Percentiles rank a stretch among this genome's conserved stretches.
Conservation (phyloP, 225 moss, liverwort and hornwort species). For the Physcomitrium patens region DNA sequence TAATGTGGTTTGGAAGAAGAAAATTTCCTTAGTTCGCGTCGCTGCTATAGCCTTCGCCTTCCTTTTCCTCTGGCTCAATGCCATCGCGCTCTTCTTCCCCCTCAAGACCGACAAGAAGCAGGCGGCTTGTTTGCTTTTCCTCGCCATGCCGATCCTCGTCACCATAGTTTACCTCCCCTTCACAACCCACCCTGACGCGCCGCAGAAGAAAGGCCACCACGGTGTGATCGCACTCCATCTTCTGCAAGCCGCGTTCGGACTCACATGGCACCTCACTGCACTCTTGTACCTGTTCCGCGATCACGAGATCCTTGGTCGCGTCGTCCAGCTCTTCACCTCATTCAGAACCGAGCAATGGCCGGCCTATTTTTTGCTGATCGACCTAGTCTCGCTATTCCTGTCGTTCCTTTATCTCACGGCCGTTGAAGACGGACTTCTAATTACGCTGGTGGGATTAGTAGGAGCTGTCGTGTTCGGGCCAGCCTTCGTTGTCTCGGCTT, state of each 20-base stretch:
- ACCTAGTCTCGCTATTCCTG: constrained; percentile 43
- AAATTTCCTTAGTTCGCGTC: constrained; percentile 45
- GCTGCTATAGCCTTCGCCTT: constrained; percentile 50
- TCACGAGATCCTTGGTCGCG: constrained; percentile 38
- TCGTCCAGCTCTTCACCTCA: constrained; percentile 33
- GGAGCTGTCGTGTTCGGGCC: constrained; percentile 51
- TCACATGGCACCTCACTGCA: constrained; percentile 58
- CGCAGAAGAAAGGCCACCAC: constrained; percentile 53
- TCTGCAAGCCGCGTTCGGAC: constrained; percentile 55
- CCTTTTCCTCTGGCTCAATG: constrained; percentile 43
- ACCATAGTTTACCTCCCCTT: constrained; percentile 44
- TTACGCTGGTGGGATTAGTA: constrained; percentile 34
- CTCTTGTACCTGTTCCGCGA: constrained; percentile 53
- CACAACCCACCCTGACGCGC: constrained; percentile 25
- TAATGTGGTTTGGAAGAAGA: constrained; percentile 37
- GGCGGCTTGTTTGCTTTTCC: constrained; percentile 37
- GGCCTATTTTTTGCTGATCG: constrained; percentile 45
- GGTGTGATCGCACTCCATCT: constrained; percentile 61
- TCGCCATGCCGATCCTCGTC: constrained; percentile 31
- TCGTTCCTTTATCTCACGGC: constrained; percentile 53
- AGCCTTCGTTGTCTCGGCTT: constrained; percentile 48
- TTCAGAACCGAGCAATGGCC: constrained; percentile 35
- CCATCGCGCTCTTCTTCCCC: constrained; percentile 57
- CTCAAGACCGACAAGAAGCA: constrained; percentile 45
- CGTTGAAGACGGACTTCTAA: constrained; percentile 49